phyloP scores from a whole-genome alignment of 192 early-diverging fungal genomes.

The Backusella sp. region DNA sequence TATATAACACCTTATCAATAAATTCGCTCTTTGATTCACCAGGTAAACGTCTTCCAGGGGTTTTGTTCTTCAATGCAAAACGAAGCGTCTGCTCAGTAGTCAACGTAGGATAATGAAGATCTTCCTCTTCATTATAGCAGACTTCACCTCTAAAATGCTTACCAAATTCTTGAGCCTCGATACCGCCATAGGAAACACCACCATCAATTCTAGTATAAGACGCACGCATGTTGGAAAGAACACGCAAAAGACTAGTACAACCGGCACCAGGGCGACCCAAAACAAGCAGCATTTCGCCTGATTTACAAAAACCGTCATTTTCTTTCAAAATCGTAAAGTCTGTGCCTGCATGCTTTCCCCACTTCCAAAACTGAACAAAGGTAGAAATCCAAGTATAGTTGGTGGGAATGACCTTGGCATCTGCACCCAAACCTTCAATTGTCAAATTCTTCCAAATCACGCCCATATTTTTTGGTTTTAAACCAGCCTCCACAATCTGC shows the following conservation, averaged over 20 bases:
- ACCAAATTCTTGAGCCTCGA: slow-evolving; percentile 59
- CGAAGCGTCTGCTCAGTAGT: slow-evolving; percentile 77
- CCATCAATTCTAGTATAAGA: slow-evolving; percentile 50
- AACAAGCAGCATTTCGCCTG: slow-evolving; percentile 72
- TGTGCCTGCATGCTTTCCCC: slow-evolving; percentile 10
- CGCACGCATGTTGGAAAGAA: slow-evolving; percentile 52
- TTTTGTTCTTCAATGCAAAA: slow-evolving; percentile 74
- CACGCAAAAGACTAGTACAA: slow-evolving; percentile 61
- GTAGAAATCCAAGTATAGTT: slow-evolving; percentile 15
- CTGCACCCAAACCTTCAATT: slow-evolving; percentile 39
- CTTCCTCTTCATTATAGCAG: slow-evolving; percentile 72
- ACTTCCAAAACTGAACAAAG: slow-evolving; percentile 27
- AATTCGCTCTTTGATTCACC: slow-evolving; percentile 22
- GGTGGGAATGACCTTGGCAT: slow-evolving; percentile 36
- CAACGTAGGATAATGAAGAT: slow-evolving; percentile 59
- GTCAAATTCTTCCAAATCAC: slow-evolving; percentile 44
- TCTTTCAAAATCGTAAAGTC: slow-evolving; percentile 55
- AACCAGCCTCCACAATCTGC: slow-evolving; percentile 32
- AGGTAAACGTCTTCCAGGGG: slow-evolving; percentile 50
- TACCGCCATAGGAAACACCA: slow-evolving; percentile 64
- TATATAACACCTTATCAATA: slow-evolving; percentile 47
- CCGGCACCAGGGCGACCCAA: slow-evolving; percentile 72
- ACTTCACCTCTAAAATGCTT: slow-evolving; percentile 70
- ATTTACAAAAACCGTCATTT: slow-evolving; percentile 66
- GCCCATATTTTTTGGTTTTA: slow-evolving; percentile 44